Evolutionary conservation across 2,329 filamentous ascomycete species (phyloP), one percentile per base, ranked within the genome.

Genomic region (Whalleya microplaca): DNA sequence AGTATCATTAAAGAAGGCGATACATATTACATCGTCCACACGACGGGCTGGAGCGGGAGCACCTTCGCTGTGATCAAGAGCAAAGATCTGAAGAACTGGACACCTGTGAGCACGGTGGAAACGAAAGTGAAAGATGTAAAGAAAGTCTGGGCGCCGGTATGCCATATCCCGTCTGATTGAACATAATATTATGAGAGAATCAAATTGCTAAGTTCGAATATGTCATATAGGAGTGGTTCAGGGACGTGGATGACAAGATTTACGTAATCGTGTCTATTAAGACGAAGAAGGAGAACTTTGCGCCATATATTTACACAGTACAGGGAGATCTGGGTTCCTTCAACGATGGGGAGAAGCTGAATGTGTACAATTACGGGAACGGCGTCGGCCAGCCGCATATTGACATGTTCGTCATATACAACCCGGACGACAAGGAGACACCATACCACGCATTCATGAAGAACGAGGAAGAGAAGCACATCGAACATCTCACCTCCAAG

Each of bases 401-500:
- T 0, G 64, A 65, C 41, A 19, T 20, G 2, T 48, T 53, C 16
- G 37, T 59, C 6, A 63, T 65, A 3, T 19, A 21, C 1, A 51
- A 41, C 7, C 46, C 51, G 14, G 55, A 37, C 16, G n/a, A 51
- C 3, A 50, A 56, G 3, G 65, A 58, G 5, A 55, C 61, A 5
- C n/a, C 46, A 10, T 53, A 53, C 21, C 45, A 50, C 18, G 48
- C 62, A 1, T 51, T 59, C 12, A 55, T 61, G 1, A 48, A 61
- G 16, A 41, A 52, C 40, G 27, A 43, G 5, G 19, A 40, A 1
- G 40, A 50, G 19, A 41, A 52, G 18, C 56, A 60, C 1, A 56
- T 63, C 1, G 23, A 62, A 2, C 32, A 43, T 2, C 37, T 62
- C 1, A 52, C 51, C 41, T 57, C 63, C 6, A 55, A 51, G 3